Conservation (phyloP, 2,329 filamentous ascomycete genomes). For the Dothistroma pini region DNA sequence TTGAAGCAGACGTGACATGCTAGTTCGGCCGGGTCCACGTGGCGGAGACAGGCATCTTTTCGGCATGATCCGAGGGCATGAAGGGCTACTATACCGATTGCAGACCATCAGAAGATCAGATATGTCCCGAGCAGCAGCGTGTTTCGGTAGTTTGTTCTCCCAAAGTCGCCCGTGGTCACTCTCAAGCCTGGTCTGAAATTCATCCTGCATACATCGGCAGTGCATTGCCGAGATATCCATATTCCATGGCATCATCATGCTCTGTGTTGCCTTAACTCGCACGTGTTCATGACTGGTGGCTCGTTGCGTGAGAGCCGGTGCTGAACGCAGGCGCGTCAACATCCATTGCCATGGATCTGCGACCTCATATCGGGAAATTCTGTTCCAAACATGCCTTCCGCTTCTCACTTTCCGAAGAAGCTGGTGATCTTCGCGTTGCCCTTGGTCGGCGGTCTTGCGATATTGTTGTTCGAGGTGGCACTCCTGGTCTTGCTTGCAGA, state of each 20-base stretch:
- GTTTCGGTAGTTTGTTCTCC: background rate
- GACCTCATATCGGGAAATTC: background rate
- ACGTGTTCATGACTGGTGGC: background rate
- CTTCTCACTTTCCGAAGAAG: slow-evolving; percentile 50
- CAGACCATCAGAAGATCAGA: background rate
- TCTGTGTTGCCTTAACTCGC: background rate
- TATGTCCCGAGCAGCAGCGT: background rate
- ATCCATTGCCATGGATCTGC: background rate
- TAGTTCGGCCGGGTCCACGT: background rate
- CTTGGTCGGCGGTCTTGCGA: slow-evolving; percentile 45
- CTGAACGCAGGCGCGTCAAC: background rate
- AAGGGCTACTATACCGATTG: background rate
- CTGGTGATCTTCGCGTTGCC: slow-evolving; percentile 57
- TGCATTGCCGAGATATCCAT: background rate
- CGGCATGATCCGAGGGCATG: background rate
- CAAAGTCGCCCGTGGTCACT: background rate
- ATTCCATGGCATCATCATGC: background rate
- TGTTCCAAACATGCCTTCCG: background rate
- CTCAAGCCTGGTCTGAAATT: background rate
- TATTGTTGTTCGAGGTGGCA: slow-evolving; percentile 54
- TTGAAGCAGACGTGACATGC: background rate
- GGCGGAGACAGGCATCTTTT: background rate
- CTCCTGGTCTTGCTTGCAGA: slow-evolving; percentile 47
- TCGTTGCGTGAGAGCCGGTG: background rate
- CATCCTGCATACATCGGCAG: background rate